Percentiles rank a stretch among this genome's conserved stretches.
These are phyloP conservation scores for Hypoxylon sp. DNA, from an alignment of 2,329 filamentous ascomycete species.

Conservation along the genomic window DNA sequence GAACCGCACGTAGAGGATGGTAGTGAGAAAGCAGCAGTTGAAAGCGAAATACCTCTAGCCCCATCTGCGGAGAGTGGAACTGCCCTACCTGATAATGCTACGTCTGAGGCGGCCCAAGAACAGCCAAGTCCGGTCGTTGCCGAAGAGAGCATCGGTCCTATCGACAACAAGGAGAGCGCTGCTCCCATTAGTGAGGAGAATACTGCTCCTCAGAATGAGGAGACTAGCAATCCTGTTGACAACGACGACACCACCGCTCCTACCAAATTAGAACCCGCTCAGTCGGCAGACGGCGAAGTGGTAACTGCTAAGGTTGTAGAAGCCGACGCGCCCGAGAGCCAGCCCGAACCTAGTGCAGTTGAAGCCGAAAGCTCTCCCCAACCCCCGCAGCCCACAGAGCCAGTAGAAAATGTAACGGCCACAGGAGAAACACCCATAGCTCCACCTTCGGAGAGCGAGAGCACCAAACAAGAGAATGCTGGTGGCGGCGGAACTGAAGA, in stretches of 20 bases:
- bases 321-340: background rate
- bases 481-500: conserved; percentile 18
- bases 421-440: conserved; percentile 14
- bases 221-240: background rate
- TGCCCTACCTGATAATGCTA: background rate
- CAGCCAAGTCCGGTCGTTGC: background rate
- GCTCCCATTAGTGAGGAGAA: background rate
- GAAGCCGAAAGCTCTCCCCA: background rate
- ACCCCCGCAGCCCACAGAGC: background rate
- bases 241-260: background rate
- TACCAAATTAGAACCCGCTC: conserved; percentile 2
- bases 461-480: conserved; percentile 5
- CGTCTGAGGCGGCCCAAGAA: background rate
- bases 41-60: background rate
- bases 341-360: background rate
- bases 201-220: no score
- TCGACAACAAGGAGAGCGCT: background rate
- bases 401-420: background rate
- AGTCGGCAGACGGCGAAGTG: background rate
- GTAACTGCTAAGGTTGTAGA: conserved; percentile 9
- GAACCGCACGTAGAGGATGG: background rate
- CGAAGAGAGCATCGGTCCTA: background rate
- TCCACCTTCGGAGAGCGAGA: conserved; percentile 16
- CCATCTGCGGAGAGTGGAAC: background rate
- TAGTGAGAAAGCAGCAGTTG: background rate